Evolutionary conservation across 1,284 basidiomycete genomes (phyloP), one percentile per base, ranked within the genome.

Genomic region (Ganoderma boninense): DNA sequence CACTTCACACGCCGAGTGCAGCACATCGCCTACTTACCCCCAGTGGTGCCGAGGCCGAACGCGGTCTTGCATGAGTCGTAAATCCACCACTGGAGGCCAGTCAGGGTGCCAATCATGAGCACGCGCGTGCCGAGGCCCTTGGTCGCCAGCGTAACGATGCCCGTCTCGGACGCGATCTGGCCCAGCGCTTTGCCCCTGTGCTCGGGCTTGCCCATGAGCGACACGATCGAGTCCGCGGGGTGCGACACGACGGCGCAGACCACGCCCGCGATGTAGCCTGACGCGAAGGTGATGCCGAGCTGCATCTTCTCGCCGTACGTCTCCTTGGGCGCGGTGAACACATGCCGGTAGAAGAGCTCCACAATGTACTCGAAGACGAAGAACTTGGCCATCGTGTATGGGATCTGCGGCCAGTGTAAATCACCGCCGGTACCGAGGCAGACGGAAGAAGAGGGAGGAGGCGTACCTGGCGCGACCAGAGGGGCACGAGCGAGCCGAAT

Each of bases 61-160:
- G 90, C 80, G 40, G 87, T 73, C 87, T 95, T 95, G 89, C 94
- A 95, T 65, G 87, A 84, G 78, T 95, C 93, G 80, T 95, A 95
- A 82, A 95, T 95, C 93, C 93, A 95, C 93, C 93, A 95, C 86
- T 95, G 93, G 92, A 95, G 94, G 77, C 93, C 91, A 77, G 91
- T 93, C 75, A 93, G 83, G 62, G 92, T 92, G 87, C 89, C 90
- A 70, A 94, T 94, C 92, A 94, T 94, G 80, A 94, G 73, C 65
- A 95, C 91, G 85, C 93, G 87, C 44, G 93, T 93, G 67, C 91
- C 91, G 73, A 95, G 89, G 84, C 93, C 93, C 85, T 93, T 94
- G 72, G 93, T 94, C 32, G 89, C 88, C 64, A 95, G 85, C 64
- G 85, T 80, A 23, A 79, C 78, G 64, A 89, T 67, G 42, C 93